phyloP scores from a whole-genome alignment of 2,329 filamentous ascomycete genomes.

The Apiospora rasikravindrae region DNA sequence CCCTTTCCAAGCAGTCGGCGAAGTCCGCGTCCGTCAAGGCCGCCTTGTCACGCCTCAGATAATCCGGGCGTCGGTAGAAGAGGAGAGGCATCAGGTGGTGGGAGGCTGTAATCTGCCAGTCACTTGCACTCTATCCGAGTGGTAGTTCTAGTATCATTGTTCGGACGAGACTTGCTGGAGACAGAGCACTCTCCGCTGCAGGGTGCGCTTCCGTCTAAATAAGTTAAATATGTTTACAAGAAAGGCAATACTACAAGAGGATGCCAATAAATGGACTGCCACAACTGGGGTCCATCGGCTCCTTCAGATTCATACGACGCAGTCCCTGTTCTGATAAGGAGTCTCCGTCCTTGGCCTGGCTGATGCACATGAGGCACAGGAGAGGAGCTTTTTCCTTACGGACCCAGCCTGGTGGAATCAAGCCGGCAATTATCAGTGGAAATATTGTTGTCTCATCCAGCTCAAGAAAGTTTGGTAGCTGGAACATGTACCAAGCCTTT shows the following conservation, averaged over 20 bases:
- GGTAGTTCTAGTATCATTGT: background rate
- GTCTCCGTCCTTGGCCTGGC: background rate
- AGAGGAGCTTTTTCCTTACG: background rate
- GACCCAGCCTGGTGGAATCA: background rate
- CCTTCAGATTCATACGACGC: background rate
- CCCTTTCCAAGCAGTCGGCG: conserved; percentile 27
- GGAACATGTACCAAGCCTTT: background rate
- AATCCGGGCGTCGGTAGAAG: conserved; percentile 24
- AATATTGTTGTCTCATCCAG: background rate
- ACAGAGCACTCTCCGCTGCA: background rate
- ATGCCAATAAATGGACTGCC: background rate
- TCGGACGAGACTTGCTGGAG: background rate
- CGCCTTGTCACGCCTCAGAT: conserved; percentile 24
- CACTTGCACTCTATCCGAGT: background rate
- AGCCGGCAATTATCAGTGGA: background rate
- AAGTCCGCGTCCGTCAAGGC: conserved; percentile 27
- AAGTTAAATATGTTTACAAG: background rate
- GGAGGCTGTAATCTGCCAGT: background rate
- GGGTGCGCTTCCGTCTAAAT: background rate
- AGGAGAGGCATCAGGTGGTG: conserved; percentile 23
- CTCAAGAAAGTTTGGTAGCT: conserved; percentile 15
- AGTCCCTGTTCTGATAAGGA: background rate
- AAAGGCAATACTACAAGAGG: background rate
- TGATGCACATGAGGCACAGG: background rate
- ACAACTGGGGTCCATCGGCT: background rate